Percentiles rank a stretch among this genome's conserved stretches.
Conservation (phyloP, 1,284 basidiomycete species). For the Peniophora sp. region DNA sequence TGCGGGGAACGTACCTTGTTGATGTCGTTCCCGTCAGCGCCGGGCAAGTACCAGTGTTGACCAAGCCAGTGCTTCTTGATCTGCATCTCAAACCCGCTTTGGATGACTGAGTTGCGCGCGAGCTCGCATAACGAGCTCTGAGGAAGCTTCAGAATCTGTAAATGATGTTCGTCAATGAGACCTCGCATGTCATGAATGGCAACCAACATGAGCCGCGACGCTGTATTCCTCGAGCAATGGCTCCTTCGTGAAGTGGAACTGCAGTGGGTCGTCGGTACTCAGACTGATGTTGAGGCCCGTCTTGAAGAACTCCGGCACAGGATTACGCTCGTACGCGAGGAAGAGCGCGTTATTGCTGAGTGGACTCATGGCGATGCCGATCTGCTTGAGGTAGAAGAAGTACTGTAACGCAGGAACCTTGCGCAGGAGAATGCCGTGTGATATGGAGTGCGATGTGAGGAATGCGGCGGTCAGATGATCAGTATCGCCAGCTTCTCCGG, state of each 20-base stretch:
- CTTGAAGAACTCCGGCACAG: constrained; percentile 95
- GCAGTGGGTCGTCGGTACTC: constrained; percentile 92
- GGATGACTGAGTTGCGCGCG: constrained; percentile 92
- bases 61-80: constrained; percentile 97
- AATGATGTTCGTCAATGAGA: background rate
- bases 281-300: constrained; percentile 94
- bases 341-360: constrained; percentile 97
- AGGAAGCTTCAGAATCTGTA: constrained; percentile 87
- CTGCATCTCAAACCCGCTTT: constrained; percentile 99
- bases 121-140: constrained; percentile 83
- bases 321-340: constrained; percentile 95
- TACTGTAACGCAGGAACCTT: constrained; percentile 95
- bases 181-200: background rate
- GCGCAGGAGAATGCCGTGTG: constrained; percentile 94
- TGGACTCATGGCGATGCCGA: constrained; percentile 97
- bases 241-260: constrained; percentile 98
- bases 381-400: constrained; percentile 94
- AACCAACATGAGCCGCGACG: constrained; percentile 86
- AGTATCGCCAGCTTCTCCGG: constrained; percentile 97
- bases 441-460: constrained; percentile 96
- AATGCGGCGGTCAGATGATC: constrained; percentile 96
- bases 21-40: constrained; percentile 85
- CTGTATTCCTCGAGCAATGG: constrained; percentile 96
- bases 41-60: constrained; percentile 83
- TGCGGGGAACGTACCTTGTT: constrained; percentile 55